Evolutionary conservation across 2,329 filamentous ascomycete genomes (phyloP).

Genomic region (Alternaria infectoria): DNA sequence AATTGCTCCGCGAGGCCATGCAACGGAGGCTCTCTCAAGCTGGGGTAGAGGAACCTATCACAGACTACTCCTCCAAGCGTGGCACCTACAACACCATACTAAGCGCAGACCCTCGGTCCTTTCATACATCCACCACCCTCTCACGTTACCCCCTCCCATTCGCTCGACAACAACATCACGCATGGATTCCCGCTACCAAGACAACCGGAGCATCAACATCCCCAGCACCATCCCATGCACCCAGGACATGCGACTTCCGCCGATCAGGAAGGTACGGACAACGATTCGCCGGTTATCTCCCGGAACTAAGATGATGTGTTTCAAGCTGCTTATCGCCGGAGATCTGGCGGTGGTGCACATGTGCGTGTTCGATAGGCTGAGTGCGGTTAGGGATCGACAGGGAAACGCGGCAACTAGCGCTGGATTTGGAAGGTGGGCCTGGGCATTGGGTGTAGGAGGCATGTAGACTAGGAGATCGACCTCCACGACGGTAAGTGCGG

Average conservation of each 20-base stretch:
- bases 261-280: slow-evolving; percentile 32
- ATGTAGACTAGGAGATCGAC: neutral
- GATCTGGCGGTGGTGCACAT: slow-evolving; percentile 20
- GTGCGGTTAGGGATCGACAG: slow-evolving; percentile 26
- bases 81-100: neutral
- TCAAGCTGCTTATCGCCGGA: slow-evolving; percentile 26
- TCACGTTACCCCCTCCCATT: slow-evolving; percentile 22
- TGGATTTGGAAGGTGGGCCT: slow-evolving; percentile 22
- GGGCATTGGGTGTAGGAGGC: neutral
- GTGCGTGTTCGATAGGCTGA: slow-evolving; percentile 31
- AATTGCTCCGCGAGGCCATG: slow-evolving; percentile 14
- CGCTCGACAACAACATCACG: neutral
- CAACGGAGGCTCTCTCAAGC: neutral
- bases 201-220: slow-evolving; percentile 9
- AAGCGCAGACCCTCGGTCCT: neutral
- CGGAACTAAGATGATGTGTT: slow-evolving; percentile 19
- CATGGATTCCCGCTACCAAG: slow-evolving; percentile 3
- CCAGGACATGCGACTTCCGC: slow-evolving; percentile 7
- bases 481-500: neutral
- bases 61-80: slow-evolving; percentile 1
- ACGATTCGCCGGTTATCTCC: slow-evolving; percentile 9
- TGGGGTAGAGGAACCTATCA: slow-evolving; percentile 3
- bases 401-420: slow-evolving; percentile 20
- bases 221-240: neutral
- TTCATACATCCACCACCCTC: slow-evolving; percentile 11